Percentiles rank a stretch among this genome's conserved stretches.
Evolutionary conservation across 805 yeast genomes (phyloP).

Genomic region (Starmerella asiatica): DNA sequence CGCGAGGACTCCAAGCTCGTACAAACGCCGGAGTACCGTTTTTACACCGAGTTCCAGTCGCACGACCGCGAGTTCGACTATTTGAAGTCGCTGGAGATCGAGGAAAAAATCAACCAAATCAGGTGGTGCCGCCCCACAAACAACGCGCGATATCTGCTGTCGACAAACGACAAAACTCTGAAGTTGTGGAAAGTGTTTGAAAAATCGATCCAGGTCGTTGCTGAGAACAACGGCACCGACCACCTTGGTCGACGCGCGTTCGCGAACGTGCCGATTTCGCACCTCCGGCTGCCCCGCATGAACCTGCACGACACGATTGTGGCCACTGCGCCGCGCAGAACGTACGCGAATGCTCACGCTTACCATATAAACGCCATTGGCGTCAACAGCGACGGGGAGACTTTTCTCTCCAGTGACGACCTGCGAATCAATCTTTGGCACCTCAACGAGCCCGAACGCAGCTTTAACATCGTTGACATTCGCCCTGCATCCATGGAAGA

Average conservation of each 20-base stretch:
- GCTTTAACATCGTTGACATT: conserved; percentile 93
- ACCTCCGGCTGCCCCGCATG: conserved; percentile 68
- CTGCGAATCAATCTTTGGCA: conserved; percentile 93
- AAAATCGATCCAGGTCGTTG: conserved; percentile 78
- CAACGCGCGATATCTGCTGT: conserved; percentile 75
- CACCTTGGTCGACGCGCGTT: conserved; percentile 22
- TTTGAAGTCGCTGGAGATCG: conserved; percentile 87
- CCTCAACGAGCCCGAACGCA: conserved; percentile 81
- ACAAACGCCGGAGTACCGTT: conserved; percentile 54
- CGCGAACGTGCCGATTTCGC: conserved; percentile 22
- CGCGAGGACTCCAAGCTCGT: conserved; percentile 41
- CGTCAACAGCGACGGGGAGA: conserved; percentile 90
- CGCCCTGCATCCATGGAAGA: conserved; percentile 99
- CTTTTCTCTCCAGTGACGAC: conserved; percentile 86
- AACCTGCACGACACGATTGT: conserved; percentile 90
- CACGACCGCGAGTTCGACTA: conserved; percentile 99
- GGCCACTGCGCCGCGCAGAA: conserved; percentile 84
- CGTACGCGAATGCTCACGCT: conserved; percentile 93
- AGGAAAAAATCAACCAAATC: conserved; percentile 94
- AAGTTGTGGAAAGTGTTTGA: conserved; percentile 94
- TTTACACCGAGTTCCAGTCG: conserved; percentile 91
- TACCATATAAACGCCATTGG: conserved; percentile 95
- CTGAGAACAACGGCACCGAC: conserved; percentile 73
- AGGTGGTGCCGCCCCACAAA: conserved; percentile 87
- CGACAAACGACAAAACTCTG: conserved; percentile 96